A percentile compares a stretch with the other conserved stretches of the same genome.
Evolutionary conservation across 805 yeast genomes (phyloP).

Genomic region (Kuraishia borneana): DNA sequence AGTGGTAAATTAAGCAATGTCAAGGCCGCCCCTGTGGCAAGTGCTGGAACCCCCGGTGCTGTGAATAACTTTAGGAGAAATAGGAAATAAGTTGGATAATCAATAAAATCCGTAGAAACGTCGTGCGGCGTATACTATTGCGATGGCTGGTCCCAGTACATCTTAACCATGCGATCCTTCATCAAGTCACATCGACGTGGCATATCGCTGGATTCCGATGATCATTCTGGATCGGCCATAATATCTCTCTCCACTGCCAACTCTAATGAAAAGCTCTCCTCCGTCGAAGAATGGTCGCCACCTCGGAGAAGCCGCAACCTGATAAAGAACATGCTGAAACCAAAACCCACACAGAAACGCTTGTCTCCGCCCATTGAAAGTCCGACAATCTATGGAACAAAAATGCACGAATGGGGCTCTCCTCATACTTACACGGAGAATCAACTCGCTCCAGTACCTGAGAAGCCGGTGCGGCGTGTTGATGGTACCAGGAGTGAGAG

Average conservation of each 20-base stretch:
- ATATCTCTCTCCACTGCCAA: background rate
- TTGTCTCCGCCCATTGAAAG: background rate
- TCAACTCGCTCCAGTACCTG: background rate
- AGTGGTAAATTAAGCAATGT: constrained; percentile 5
- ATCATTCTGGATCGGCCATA: background rate
- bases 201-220: constrained; percentile 9
- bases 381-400: constrained; percentile 3
- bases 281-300: background rate
- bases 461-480: background rate
- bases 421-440: background rate
- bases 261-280: background rate
- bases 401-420: constrained; percentile 4
- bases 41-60: constrained; percentile 24
- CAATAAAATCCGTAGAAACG: no score
- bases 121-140: no score
- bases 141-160: no score
- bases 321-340: constrained; percentile 14
- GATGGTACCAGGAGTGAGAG: background rate
- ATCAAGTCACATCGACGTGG: constrained; percentile 17
- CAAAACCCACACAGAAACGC: constrained; percentile 5
- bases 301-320: constrained; percentile 10
- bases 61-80: constrained; percentile 23
- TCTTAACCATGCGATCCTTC: constrained; percentile 17
- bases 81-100: constrained; percentile 10
- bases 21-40: constrained; percentile 15